A percentile compares a stretch with the other conserved stretches of the same genome.
These are phyloP conservation scores for Isochrysis galbana DNA, from an alignment of 78 protist genomes.

Conservation along the genomic window DNA sequence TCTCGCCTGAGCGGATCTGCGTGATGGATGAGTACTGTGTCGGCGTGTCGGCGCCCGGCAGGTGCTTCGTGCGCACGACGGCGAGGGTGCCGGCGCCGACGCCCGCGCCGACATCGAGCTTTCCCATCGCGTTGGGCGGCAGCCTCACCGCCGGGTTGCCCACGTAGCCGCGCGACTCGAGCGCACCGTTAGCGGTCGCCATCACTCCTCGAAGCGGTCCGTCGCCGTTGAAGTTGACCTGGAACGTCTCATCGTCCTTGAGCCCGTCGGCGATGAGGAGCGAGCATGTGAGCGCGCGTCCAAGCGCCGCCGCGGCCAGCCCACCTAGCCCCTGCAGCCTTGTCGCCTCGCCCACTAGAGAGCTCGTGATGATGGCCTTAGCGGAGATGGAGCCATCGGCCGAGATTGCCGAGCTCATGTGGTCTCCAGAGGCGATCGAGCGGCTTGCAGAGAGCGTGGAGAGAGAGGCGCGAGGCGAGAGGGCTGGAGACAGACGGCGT, in stretches of 20 bases:
- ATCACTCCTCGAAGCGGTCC: conserved; percentile 21
- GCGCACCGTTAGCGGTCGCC: conserved; percentile 1
- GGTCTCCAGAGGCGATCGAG: not conserved
- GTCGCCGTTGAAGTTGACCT: not conserved
- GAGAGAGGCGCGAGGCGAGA: too few species aligned
- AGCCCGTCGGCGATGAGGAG: not conserved
- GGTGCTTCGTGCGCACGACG: conserved; percentile 1
- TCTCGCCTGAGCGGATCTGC: not conserved
- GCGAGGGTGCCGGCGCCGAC: not conserved
- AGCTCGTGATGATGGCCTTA: not conserved
- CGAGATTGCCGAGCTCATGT: not conserved
- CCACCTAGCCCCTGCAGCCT: not conserved
- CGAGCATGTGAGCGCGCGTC: not conserved
- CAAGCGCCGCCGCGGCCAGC: conserved; percentile 23
- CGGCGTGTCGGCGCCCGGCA: not conserved
- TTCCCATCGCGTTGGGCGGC: not conserved
- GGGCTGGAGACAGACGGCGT: too few species aligned
- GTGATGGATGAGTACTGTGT: conserved; percentile 6
- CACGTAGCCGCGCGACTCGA: conserved; percentile 8
- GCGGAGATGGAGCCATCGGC: not conserved
- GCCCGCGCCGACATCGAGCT: not conserved
- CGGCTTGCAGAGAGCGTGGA: too few species aligned
- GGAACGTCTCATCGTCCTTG: conserved; percentile 1
- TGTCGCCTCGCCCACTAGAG: not conserved
- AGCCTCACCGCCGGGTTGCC: conserved; percentile 3